These are phyloP conservation scores for Hibiscus tridactylites DNA, from an alignment of 345 rosid species.

Conservation along the genomic window DNA sequence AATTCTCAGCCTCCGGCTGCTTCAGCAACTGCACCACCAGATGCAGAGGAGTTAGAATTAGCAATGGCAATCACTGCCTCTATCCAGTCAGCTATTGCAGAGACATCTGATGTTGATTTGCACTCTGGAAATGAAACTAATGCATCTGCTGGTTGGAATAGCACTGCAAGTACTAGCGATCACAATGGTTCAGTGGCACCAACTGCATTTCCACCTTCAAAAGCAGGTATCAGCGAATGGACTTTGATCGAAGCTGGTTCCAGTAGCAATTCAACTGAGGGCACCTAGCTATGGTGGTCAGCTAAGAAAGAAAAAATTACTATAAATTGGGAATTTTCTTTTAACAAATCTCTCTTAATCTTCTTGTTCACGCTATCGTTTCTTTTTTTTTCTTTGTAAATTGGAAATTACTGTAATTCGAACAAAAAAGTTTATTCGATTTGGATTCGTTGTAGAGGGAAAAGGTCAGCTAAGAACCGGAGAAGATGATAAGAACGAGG, in stretches of 20 bases:
- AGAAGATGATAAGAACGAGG: too few relatives aligned
- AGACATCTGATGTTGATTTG: conserved; percentile 26
- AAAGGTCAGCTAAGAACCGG: too few relatives aligned
- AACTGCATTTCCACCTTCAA: conserved; percentile 20
- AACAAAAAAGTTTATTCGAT: too few relatives aligned
- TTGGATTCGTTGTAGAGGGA: too few relatives aligned
- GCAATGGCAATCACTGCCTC: conserved; percentile 78
- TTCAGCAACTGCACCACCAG: conserved; percentile 66
- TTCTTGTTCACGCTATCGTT: too few relatives aligned
- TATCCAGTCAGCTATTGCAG: conserved; percentile 47
- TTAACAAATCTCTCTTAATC: too few relatives aligned
- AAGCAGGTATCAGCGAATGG: conserved; percentile 20
- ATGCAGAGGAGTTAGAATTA: conserved; percentile 50
- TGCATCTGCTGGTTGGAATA: conserved; percentile 36
- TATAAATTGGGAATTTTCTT: too few relatives aligned
- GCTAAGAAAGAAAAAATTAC: too few relatives aligned
- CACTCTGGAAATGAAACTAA: conserved; percentile 28
- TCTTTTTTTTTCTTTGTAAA: too few relatives aligned
- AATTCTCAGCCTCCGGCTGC: conserved; percentile 24
- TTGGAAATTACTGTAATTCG: too few relatives aligned
- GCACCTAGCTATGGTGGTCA: too few relatives aligned
- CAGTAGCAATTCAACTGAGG: conserved; percentile 16
- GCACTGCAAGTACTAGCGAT: conserved; percentile 9
- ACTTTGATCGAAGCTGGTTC: conserved; percentile 19
- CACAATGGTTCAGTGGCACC: conserved; percentile 17